Percentiles rank a stretch among this genome's conserved stretches.
Conservation (phyloP, 1,284 basidiomycete species). For the Rhodofomes roseus region DNA sequence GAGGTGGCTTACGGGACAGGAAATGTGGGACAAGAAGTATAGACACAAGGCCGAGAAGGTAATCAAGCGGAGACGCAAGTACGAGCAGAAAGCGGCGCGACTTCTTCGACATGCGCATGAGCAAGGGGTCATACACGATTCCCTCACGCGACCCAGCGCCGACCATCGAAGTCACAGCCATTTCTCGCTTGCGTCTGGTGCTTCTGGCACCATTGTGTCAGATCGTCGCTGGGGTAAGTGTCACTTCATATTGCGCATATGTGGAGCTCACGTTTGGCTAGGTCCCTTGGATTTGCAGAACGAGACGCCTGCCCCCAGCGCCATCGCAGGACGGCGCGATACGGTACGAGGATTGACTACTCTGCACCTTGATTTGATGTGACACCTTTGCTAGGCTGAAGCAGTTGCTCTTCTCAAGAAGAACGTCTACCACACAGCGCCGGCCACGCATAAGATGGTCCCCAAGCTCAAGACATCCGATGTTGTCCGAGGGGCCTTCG, state of each 20-base stretch:
- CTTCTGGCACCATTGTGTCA: constrained; percentile 16
- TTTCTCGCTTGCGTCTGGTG: constrained; percentile 13
- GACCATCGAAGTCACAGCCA: background rate
- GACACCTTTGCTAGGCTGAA: constrained; percentile 37
- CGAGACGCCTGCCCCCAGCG: constrained; percentile 58
- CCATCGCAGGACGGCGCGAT: constrained; percentile 60
- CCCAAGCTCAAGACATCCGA: constrained; percentile 45
- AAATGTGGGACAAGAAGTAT: constrained; percentile 54
- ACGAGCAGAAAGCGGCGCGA: constrained; percentile 36
- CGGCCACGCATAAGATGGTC: constrained; percentile 49
- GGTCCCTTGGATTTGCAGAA: constrained; percentile 55
- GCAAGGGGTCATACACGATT: constrained; percentile 39
- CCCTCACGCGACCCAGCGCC: constrained; percentile 9
- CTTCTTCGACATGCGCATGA: constrained; percentile 43
- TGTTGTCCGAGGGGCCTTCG: constrained; percentile 44
- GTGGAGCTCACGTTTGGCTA: background rate
- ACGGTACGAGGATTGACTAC: constrained; percentile 37
- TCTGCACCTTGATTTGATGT: background rate
- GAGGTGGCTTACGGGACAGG: constrained; percentile 57
- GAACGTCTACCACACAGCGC: constrained; percentile 53
- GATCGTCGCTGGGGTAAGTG: constrained; percentile 27
- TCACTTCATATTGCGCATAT: no score
- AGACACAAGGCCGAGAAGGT: constrained; percentile 36
- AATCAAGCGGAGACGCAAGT: constrained; percentile 35
- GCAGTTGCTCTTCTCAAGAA: constrained; percentile 54